phyloP scores from a whole-genome alignment of 306 rosid genomes.

The Dalbergia cultrata region DNA sequence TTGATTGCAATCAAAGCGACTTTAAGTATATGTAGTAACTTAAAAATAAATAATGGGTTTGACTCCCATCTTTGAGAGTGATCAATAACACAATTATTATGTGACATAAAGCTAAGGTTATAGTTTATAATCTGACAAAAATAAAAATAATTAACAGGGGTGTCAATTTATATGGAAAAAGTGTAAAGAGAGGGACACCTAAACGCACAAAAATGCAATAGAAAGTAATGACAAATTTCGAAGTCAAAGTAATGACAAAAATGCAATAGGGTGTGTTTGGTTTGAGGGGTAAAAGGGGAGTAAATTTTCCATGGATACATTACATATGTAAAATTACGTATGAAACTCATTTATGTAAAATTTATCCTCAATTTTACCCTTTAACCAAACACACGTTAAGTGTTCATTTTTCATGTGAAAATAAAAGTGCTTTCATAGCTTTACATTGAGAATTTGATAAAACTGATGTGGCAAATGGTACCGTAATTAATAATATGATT shows the following conservation, averaged over 20 bases:
- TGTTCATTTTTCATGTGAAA: background rate
- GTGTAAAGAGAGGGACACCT: background rate
- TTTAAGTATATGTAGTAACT: conserved; percentile 17
- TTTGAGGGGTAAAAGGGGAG: too few relatives aligned
- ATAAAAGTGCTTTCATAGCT: background rate
- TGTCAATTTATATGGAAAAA: background rate
- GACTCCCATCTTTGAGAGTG: background rate
- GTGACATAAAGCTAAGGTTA: conserved; percentile 18
- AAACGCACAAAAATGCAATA: background rate
- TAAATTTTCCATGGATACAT: too few relatives aligned
- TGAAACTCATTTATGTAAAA: too few relatives aligned
- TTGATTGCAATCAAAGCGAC: conserved; percentile 40
- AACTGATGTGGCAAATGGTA: background rate
- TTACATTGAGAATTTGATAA: background rate
- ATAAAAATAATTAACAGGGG: background rate
- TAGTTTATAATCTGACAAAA: conserved; percentile 11
- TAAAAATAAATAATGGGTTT: conserved; percentile 26
- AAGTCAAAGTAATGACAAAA: background rate
- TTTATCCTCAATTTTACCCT: too few relatives aligned
- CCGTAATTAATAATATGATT: background rate
- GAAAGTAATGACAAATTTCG: background rate
- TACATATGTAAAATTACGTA: too few relatives aligned
- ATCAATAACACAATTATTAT: conserved; percentile 37
- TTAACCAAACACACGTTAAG: too few relatives aligned
- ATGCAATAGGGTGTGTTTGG: background rate